Evolutionary conservation across 345 rosid species (phyloP).

Genomic region (Erysimum cheiranthoides): DNA sequence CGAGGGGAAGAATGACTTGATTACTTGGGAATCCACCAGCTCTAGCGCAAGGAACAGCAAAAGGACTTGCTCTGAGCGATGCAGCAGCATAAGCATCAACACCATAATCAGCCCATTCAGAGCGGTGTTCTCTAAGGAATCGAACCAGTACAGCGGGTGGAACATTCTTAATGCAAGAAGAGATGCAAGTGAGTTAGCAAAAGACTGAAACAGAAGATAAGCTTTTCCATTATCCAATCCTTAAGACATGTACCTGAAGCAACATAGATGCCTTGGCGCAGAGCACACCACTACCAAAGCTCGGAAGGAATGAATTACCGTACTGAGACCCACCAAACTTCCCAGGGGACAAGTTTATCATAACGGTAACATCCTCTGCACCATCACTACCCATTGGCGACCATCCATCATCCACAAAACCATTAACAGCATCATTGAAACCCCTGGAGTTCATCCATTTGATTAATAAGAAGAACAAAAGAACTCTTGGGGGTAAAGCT

Average conservation of each 20-base stretch:
- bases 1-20: constrained; percentile 92
- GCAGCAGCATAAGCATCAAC: constrained; percentile 88
- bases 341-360: constrained; percentile 75
- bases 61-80: constrained; percentile 85
- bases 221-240: background rate
- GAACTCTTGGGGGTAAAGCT: background rate
- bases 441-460: constrained; percentile 62
- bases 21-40: constrained; percentile 91
- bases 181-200: constrained; percentile 29
- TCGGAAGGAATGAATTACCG: constrained; percentile 62
- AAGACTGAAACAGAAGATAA: background rate
- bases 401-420: constrained; percentile 97
- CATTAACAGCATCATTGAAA: constrained; percentile 93
- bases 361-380: constrained; percentile 80
- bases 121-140: constrained; percentile 95
- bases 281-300: constrained; percentile 90
- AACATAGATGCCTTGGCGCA: constrained; percentile 97
- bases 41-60: constrained; percentile 80
- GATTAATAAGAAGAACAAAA: background rate
- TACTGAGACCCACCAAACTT: constrained; percentile 79
- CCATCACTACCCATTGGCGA: constrained; percentile 83
- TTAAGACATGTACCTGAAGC: constrained; percentile 65
- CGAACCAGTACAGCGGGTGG: constrained; percentile 91
- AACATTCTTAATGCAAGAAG: constrained; percentile 60
- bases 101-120: constrained; percentile 98